phyloP scores from a whole-genome alignment of 2,329 filamentous ascomycete genomes.

The Cladosporium sp. region DNA sequence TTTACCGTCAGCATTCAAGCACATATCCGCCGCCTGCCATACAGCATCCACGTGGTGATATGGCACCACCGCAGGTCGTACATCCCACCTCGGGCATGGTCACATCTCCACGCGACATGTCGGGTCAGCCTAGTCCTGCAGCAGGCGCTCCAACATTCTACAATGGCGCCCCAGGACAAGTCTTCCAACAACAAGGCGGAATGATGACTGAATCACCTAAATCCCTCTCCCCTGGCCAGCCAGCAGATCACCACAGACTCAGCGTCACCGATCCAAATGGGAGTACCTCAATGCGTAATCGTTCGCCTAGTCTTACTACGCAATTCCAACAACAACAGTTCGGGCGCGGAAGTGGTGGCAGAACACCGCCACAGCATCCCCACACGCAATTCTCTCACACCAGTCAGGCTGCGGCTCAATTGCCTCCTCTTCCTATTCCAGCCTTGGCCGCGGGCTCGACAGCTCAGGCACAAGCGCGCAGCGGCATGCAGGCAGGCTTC shows the following conservation, averaged over 20 bases:
- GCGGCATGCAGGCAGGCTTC: background rate
- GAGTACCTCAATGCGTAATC: conserved; percentile 46
- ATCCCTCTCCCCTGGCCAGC: conserved; percentile 66
- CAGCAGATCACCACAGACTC: conserved; percentile 47
- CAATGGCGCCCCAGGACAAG: conserved; percentile 38
- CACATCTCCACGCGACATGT: conserved; percentile 35
- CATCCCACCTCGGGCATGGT: conserved; percentile 28
- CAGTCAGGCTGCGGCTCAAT: conserved; percentile 26
- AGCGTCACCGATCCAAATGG: conserved; percentile 45
- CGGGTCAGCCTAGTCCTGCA: conserved; percentile 27
- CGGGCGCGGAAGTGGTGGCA: conserved; percentile 54
- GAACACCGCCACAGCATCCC: conserved; percentile 44
- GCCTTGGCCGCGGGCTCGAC: background rate
- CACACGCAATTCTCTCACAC: conserved; percentile 25
- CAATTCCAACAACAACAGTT: conserved; percentile 64
- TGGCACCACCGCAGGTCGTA: conserved; percentile 34
- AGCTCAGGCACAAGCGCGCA: background rate
- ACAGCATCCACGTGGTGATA: conserved; percentile 26
- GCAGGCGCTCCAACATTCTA: conserved; percentile 25
- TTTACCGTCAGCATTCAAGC: conserved; percentile 59
- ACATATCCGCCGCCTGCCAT: conserved; percentile 70
- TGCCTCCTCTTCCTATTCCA: conserved; percentile 31
- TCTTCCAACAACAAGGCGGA: conserved; percentile 61
- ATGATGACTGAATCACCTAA: conserved; percentile 83
- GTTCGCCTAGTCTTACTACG: conserved; percentile 62